These are phyloP conservation scores for Huntiella abstrusa DNA, from an alignment of 2,329 filamentous ascomycete species.

Conservation along the genomic window DNA sequence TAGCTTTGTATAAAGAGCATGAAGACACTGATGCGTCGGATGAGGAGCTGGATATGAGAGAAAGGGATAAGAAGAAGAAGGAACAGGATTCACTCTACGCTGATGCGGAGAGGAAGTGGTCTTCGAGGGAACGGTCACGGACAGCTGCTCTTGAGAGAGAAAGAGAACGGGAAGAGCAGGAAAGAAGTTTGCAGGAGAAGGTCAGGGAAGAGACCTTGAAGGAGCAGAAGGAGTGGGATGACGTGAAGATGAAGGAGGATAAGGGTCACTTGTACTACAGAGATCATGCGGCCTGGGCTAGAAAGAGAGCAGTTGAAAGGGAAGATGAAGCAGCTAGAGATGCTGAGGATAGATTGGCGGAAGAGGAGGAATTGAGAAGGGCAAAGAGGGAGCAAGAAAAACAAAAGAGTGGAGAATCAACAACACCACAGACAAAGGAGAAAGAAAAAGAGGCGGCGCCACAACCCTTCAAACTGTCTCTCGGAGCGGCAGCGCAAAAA, in stretches of 20 bases:
- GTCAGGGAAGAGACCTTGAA: constrained; percentile 52
- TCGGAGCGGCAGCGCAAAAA: constrained; percentile 72
- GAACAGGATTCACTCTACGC: constrained; percentile 67
- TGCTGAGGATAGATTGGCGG: constrained; percentile 61
- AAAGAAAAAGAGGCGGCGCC: constrained; percentile 30
- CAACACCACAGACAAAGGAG: not conserved
- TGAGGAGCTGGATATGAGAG: constrained; percentile 59
- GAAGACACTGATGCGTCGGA: constrained; percentile 81
- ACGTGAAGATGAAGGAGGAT: constrained; percentile 59
- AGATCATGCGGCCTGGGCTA: constrained; percentile 68
- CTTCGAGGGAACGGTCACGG: constrained; percentile 69
- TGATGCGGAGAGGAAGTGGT: constrained; percentile 77
- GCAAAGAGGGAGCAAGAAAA: constrained; percentile 56
- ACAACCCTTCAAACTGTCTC: constrained; percentile 77
- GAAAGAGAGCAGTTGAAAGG: constrained; percentile 57
- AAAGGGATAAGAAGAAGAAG: constrained; percentile 48
- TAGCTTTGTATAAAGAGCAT: constrained; percentile 34
- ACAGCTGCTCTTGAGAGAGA: constrained; percentile 76
- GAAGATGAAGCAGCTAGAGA: constrained; percentile 59
- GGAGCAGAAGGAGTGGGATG: constrained; percentile 56
- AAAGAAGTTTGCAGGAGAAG: constrained; percentile 45
- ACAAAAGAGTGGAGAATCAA: constrained; percentile 27
- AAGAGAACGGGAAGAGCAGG: constrained; percentile 58
- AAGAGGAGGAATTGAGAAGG: constrained; percentile 54
- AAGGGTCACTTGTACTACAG: constrained; percentile 70